Evolutionary conservation across 2,329 filamentous ascomycete genomes (phyloP).

Genomic region (Claviceps sp.): DNA sequence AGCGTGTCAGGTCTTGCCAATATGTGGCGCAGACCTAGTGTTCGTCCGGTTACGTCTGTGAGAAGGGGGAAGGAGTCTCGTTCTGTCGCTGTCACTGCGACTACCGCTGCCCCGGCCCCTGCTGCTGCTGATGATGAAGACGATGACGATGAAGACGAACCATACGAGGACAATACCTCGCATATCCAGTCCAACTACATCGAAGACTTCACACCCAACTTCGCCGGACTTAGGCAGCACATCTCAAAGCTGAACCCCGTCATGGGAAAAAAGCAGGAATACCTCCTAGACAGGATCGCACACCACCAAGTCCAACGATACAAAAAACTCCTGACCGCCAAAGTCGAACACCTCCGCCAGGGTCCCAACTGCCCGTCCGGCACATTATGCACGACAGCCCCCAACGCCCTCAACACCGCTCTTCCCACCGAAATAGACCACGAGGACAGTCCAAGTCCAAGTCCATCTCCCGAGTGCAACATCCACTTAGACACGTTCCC

Average conservation of each 20-base stretch:
- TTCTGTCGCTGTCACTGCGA: not conserved
- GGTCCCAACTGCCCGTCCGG: conserved; percentile 49
- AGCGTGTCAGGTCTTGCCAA: conserved; percentile 32
- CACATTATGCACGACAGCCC: conserved; percentile 42
- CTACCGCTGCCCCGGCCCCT: not conserved
- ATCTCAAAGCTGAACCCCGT: conserved; percentile 61
- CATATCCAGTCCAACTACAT: conserved; percentile 50
- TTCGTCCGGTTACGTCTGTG: conserved; percentile 37
- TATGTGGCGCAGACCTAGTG: conserved; percentile 39
- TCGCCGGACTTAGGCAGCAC: conserved; percentile 65
- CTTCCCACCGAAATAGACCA: too few species aligned
- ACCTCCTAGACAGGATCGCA: conserved; percentile 68
- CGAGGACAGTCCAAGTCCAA: conserved; percentile 46
- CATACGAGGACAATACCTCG: conserved; percentile 43
- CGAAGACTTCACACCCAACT: conserved; percentile 56
- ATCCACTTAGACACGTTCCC: conserved; percentile 67
- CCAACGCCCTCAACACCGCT: too few species aligned
- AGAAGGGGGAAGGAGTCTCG: conserved; percentile 18
- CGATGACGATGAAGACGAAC: conserved; percentile 36
- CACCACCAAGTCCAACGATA: conserved; percentile 70
- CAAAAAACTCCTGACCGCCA: conserved; percentile 58
- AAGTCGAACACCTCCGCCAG: conserved; percentile 54
- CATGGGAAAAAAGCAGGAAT: conserved; percentile 39
- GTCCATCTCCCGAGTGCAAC: conserved; percentile 53
- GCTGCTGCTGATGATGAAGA: not conserved